Evolutionary conservation across 371 early-diverging fungal genomes (phyloP).

Genomic region (Syncephalastrum monosporum): DNA sequence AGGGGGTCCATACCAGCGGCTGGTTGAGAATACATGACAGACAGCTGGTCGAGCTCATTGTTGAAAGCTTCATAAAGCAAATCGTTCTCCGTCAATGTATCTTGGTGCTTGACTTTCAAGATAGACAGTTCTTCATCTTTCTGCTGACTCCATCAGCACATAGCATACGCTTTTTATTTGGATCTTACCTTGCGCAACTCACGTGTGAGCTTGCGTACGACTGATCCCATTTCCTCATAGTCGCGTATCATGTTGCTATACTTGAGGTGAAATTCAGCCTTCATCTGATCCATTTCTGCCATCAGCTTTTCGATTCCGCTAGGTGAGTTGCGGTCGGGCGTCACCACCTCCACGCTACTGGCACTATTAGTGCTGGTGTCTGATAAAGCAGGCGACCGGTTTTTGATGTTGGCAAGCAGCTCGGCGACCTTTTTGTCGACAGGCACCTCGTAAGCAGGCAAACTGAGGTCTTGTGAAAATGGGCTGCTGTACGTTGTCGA

Average conservation of each 20-base stretch:
- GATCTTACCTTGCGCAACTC: conserved; percentile 12
- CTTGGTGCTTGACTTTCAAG: conserved; percentile 12
- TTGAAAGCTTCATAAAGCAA: conserved; percentile 21
- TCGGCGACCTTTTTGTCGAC: conserved; percentile 11
- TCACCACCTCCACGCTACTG: neutral
- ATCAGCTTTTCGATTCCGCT: conserved; percentile 14
- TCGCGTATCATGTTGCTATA: conserved; percentile 12
- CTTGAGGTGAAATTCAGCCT: conserved; percentile 13
- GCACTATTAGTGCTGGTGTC: conserved; percentile 7
- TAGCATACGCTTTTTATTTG: neutral
- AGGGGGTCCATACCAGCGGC: neutral
- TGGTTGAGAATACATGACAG: conserved; percentile 3
- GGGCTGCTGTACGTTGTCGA: conserved; percentile 6
- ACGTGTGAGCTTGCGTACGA: conserved; percentile 12
- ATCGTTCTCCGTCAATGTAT: conserved; percentile 20
- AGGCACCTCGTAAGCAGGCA: neutral
- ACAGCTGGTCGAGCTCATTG: conserved; percentile 22
- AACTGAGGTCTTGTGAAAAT: neutral
- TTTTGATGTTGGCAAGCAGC: conserved; percentile 12
- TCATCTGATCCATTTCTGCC: conserved; percentile 17
- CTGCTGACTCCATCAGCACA: conserved; percentile 4
- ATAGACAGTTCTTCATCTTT: conserved; percentile 20
- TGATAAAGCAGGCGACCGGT: conserved; percentile 7
- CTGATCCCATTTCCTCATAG: conserved; percentile 17
- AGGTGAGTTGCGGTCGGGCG: too few species aligned